These are phyloP conservation scores for Tolypocladium ophioglossoides DNA, from an alignment of 2,329 filamentous ascomycete genomes.

Conservation along the genomic window DNA sequence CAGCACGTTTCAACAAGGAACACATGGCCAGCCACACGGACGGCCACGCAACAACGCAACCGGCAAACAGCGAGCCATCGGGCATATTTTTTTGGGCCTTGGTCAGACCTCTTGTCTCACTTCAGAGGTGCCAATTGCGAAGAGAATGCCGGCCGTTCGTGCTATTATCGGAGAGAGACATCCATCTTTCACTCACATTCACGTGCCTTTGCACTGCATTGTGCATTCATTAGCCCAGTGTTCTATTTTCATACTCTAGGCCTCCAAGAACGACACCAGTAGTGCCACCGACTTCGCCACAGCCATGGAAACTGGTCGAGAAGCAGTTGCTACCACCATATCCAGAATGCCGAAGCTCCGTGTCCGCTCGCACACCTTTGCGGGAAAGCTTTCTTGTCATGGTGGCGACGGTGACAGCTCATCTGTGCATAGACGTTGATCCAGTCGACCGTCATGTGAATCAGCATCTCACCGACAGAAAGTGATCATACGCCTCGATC, in stretches of 20 bases:
- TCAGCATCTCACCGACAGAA: neutral
- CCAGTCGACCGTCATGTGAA: neutral
- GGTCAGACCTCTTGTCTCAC: constrained; percentile 8
- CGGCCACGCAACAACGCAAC: constrained; percentile 6
- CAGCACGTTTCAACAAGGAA: constrained; percentile 25
- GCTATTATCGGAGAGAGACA: neutral
- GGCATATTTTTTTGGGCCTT: constrained; percentile 8
- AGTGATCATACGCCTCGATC: neutral
- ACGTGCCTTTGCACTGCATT: constrained; percentile 1
- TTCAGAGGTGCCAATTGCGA: constrained; percentile 2
- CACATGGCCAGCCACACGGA: constrained; percentile 25
- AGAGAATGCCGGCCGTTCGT: neutral
- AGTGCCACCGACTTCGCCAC: neutral
- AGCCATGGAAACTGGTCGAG: neutral
- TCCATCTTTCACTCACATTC: neutral
- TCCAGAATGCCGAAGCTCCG: neutral
- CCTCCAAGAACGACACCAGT: neutral
- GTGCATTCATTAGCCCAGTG: neutral
- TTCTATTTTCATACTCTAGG: neutral
- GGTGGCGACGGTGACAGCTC: neutral
- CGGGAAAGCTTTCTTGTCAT: neutral
- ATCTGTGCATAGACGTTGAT: neutral
- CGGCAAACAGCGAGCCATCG: neutral
- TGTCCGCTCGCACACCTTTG: neutral
- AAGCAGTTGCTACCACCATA: neutral